phyloP scores from a whole-genome alignment of 805 yeast genomes.

The Saccharomycopsis fodiens region DNA sequence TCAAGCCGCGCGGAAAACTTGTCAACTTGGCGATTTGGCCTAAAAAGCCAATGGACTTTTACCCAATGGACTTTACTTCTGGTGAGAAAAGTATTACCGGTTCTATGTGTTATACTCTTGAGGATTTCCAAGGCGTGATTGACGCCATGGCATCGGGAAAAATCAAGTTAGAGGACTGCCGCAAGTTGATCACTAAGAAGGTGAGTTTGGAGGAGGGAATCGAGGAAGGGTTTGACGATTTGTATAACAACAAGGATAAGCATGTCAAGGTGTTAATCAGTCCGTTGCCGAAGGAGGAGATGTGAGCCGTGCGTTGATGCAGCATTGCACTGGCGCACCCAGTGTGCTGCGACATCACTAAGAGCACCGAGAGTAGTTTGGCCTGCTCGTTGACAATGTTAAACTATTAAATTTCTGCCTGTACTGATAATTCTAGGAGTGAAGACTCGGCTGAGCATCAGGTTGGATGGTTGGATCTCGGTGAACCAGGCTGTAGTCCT shows the following conservation, averaged over 20 bases:
- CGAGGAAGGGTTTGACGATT: slow-evolving; percentile 35
- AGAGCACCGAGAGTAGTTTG: too few relatives aligned
- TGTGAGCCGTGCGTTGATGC: too few relatives aligned
- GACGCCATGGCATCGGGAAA: slow-evolving; percentile 32
- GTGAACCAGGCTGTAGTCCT: too few relatives aligned
- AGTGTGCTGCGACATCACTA: too few relatives aligned
- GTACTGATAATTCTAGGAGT: too few relatives aligned
- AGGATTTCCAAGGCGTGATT: slow-evolving; percentile 38
- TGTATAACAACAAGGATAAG: slow-evolving; percentile 35
- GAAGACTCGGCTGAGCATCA: too few relatives aligned
- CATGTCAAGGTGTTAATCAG: slow-evolving; percentile 40
- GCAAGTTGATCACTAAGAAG: slow-evolving; percentile 33
- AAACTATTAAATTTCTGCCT: too few relatives aligned
- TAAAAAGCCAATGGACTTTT: slow-evolving; percentile 35
- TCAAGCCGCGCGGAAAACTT: slow-evolving; percentile 37
- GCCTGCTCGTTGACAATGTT: too few relatives aligned
- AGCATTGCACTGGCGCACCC: too few relatives aligned
- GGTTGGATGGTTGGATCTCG: too few relatives aligned
- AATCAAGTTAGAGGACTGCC: slow-evolving; percentile 31
- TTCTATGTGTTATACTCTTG: slow-evolving; percentile 36
- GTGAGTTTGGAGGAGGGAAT: slow-evolving; percentile 34
- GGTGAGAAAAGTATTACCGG: slow-evolving; percentile 39
- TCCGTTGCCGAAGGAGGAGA: too few relatives aligned
- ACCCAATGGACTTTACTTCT: slow-evolving; percentile 38
- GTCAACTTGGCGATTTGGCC: slow-evolving; percentile 46